Evolutionary conservation across 192 early-diverging fungal genomes (phyloP), one percentile per base, ranked within the genome.

Genomic region (Coemansia sp.): DNA sequence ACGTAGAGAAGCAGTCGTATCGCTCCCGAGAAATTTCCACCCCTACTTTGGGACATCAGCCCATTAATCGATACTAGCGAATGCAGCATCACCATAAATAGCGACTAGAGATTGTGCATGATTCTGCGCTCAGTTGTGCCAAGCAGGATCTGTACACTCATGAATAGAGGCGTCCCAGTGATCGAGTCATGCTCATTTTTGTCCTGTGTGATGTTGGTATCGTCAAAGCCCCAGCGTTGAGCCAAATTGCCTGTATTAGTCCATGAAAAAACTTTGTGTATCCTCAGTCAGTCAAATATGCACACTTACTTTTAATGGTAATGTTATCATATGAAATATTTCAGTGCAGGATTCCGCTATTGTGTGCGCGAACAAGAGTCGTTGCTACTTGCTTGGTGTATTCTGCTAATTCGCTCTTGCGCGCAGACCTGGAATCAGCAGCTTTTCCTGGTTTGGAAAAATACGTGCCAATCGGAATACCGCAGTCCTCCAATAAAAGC

Each of bases 291-390:
- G 65, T 65, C 0, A 71, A 32, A 1, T 41, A 41, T 0, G 51
- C 48, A 6, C 49, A 23, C 9, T 54, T 49, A 18, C 51, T 16
- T 26, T 38, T 27, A 0, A 65, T 32, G 0, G 69, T 18, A 7
- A 71, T 65, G 48, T 71, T 65, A 9, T 57, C 69, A 16, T 28
- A 4, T 16, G 63, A 71, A 0, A 71, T 57, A 38, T 54, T 25
- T 12, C 52, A 14, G 9, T 54, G 25, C 2, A 54, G 52, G 24
- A 68, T 31, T 4, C 59, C 54, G 1, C 2, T 19, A 9, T 7
- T 22, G 0, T 22, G 2, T 2, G 67, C 59, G 22, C 41, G 59
- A 1, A 47, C 30, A 14, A 62, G 47, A 3, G 28, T 49, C 0
- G 16, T n/a, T 1, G 41, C 2, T 30, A 34, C 27, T 18, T 21